Percentiles rank a stretch among this genome's conserved stretches.
These are phyloP conservation scores for Phytophthora brassicae DNA, from an alignment of 352 stramenopile genomes.

Conservation along the genomic window DNA sequence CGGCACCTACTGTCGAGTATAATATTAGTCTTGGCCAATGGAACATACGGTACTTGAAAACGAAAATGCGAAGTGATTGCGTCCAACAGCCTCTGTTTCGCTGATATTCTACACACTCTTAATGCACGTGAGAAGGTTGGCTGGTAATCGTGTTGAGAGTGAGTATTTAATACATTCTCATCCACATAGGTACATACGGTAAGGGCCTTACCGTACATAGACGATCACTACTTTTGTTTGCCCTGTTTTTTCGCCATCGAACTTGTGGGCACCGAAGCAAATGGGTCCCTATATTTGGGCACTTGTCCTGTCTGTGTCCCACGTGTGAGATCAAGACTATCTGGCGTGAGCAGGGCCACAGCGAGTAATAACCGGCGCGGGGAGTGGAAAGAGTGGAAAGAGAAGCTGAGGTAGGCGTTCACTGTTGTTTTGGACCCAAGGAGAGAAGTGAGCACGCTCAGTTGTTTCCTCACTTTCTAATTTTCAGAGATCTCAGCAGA, in stretches of 20 bases:
- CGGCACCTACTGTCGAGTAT: too few species aligned
- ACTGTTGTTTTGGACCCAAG: constrained; percentile 16
- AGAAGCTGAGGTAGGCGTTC: constrained; percentile 29
- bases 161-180: too few species aligned
- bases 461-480: not conserved
- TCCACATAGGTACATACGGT: too few species aligned
- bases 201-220: too few species aligned
- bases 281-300: not conserved
- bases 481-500: constrained; percentile 9
- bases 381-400: not conserved
- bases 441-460: not conserved
- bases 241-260: not conserved
- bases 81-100: too few species aligned
- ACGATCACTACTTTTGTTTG: too few species aligned
- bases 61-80: too few species aligned
- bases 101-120: too few species aligned
- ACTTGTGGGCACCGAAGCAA: not conserved
- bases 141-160: too few species aligned
- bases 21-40: too few species aligned
- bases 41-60: too few species aligned
- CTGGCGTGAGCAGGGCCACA: constrained; percentile 31
- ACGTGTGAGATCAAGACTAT: not conserved
- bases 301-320: not conserved
- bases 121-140: too few species aligned
- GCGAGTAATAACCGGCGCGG: not conserved